These are phyloP conservation scores for Sporisorium sorghi DNA, from an alignment of 1,284 basidiomycete genomes.

Conservation along the genomic window DNA sequence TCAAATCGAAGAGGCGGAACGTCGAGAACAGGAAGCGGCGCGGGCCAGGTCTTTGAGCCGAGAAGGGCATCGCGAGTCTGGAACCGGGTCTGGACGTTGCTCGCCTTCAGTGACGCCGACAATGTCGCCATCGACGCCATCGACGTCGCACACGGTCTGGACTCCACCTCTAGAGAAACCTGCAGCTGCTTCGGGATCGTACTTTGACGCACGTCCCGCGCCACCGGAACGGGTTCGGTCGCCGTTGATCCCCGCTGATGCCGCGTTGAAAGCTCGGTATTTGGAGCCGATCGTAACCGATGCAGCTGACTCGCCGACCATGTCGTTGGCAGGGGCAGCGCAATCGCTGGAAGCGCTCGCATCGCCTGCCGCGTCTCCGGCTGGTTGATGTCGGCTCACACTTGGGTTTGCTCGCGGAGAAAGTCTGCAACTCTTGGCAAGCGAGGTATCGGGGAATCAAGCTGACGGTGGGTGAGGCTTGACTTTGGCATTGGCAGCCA, in stretches of 20 bases:
- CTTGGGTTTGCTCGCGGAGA: neutral
- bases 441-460: neutral
- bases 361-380: constrained; percentile 16
- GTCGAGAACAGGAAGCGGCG: constrained; percentile 32
- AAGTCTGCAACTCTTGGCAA: too few relatives aligned
- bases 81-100: constrained; percentile 29
- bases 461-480: too few relatives aligned
- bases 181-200: constrained; percentile 8
- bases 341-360: constrained; percentile 21
- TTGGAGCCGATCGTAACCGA: constrained; percentile 4
- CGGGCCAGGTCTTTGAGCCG: constrained; percentile 21
- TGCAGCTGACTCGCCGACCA: neutral
- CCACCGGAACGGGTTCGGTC: constrained; percentile 35
- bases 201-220: constrained; percentile 17
- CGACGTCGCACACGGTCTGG: constrained; percentile 11
- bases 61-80: constrained; percentile 6
- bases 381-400: neutral
- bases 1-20: constrained; percentile 48
- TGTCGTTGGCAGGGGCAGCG: constrained; percentile 21
- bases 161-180: constrained; percentile 14
- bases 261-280: constrained; percentile 8
- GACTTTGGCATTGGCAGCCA: too few relatives aligned
- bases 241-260: constrained; percentile 36
- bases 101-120: constrained; percentile 18
- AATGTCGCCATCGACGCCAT: constrained; percentile 33